Evolutionary conservation across 2,329 filamentous ascomycete genomes (phyloP), one percentile per base, ranked within the genome.

Genomic region (Emmonsiellopsis sp.): DNA sequence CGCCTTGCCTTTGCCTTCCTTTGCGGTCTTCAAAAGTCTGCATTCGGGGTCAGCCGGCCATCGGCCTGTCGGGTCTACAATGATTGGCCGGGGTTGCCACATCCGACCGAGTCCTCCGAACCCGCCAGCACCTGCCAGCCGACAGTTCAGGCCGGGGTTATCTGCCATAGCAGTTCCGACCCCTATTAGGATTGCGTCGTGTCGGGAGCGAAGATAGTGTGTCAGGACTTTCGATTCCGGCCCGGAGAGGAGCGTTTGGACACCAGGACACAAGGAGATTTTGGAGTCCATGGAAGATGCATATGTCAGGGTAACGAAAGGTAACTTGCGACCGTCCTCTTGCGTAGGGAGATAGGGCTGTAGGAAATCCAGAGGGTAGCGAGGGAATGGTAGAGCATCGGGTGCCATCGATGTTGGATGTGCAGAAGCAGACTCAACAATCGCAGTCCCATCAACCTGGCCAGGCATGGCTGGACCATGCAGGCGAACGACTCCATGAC

Each of bases 161-260:
- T 97, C 92, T 21, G 88, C 86, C 5, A 88, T 72, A 6, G 89
- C 87, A 0, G 92, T 97, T 2, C 86, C 86, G 3, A 86, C 87
- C 13, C 92, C 92, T 39, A 97, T 77, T 31, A 94, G 77, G 61
- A 97, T 95, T 21, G 88, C 89, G 57, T 87, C 83, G 71, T 97
- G 90, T 11, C 79, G 80, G 8, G 85, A 84, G 61, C 92, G 88
- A n/a, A 97, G 80, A 66, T 87, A 88, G 69, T 97, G 92, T 0
- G 92, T 97, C 88, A 97, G 94, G 46, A 87, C 83, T 70, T 96
- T 95, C 36, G 88, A 89, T 56, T 84, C 77, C 0, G 86, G 80
- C 1, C 91, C 91, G 0, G 92, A 97, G 11, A 97, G 80, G 0
- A 80, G 76, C 2, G 92, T 97, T 59, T 86, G 87, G n/a, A 83